Evolutionary conservation across 1,284 basidiomycete species (phyloP), one percentile per base, ranked within the genome.

Genomic region (Trichosporon coremiiforme): DNA sequence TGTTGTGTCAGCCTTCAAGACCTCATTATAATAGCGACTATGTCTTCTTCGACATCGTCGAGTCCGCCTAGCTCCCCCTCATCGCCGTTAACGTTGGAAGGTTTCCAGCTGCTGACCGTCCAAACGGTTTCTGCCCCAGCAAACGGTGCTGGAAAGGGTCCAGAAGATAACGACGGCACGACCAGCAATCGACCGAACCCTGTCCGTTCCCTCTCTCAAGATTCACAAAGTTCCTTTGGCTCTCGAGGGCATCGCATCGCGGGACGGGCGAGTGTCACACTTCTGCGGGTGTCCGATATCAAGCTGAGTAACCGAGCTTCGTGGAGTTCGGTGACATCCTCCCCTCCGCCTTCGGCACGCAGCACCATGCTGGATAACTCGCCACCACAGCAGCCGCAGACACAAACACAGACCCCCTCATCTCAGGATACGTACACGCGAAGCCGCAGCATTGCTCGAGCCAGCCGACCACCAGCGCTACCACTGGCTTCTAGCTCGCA

Each of bases 391-490:
- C 7, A 13, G 22, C 29, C 57, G 57, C 57, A n/a, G 17, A 33
- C 57, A 15, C 29, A 33, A 25, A 33, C 57, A 15, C 53, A 55
- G 53, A 55, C 22, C 41, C 2, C 41, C 15, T 4, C 22, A 13
- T 12, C 53, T 29, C 12, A 29, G 12, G 22, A 29, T 1, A 12
- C 53, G 25, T 55, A 29, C 10, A 15, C 53, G 22, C 57, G 29
- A 33, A 60, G 1, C n/a, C 57, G 57, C 31, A 60, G 57, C 31
- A 60, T 60, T 17, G 57, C 57, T 60, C 57, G 57, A 33, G 57
- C 57, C 15, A 60, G 29, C 29, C 57, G 57, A 17, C 57, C 57
- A 33, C 57, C 57, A 8, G 29, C 17, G 17, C 15, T 60, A 7
- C 57, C 57, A 8, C 17, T 60, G 4, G 29, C 17, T 60, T 60